These are phyloP conservation scores for Macrolepiota dolichaula DNA, from an alignment of 768 basidiomycete genomes.

Conservation along the genomic window DNA sequence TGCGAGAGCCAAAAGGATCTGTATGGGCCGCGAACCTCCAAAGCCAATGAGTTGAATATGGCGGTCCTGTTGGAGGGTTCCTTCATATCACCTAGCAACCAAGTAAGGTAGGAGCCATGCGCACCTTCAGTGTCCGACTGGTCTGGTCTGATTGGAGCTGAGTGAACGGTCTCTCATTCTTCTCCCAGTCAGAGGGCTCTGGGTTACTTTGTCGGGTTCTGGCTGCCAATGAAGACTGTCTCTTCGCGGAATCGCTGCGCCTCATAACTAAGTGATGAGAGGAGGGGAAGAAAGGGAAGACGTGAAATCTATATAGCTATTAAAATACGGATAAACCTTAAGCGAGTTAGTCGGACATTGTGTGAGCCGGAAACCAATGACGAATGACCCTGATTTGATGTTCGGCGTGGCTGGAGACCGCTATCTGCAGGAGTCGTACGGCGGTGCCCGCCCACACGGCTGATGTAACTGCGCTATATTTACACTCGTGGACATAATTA, in stretches of 20 bases:
- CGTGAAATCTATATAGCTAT: neutral
- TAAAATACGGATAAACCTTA: neutral
- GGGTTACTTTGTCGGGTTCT: neutral
- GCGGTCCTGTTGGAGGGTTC: slow-evolving; percentile 29
- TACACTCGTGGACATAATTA: neutral
- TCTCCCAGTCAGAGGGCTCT: neutral
- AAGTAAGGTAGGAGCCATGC: neutral
- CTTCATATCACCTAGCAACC: neutral
- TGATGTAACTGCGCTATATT: neutral
- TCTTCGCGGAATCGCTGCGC: neutral
- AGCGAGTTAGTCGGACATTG: neutral
- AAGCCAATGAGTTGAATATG: slow-evolving; percentile 53
- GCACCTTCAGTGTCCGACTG: slow-evolving; percentile 38
- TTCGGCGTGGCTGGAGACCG: neutral
- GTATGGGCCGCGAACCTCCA: slow-evolving; percentile 30
- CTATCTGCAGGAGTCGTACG: neutral
- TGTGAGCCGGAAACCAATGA: neutral
- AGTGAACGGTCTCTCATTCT: neutral
- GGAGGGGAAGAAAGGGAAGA: neutral
- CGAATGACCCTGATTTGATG: neutral
- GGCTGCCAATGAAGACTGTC: neutral
- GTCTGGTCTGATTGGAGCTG: slow-evolving; percentile 26
- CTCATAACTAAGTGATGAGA: neutral
- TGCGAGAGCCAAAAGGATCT: neutral
- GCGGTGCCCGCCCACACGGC: neutral